Percentiles rank a stretch among this genome's conserved stretches.
Conservation (phyloP, 768 basidiomycete species). For the Asterophora lycoperdoides region DNA sequence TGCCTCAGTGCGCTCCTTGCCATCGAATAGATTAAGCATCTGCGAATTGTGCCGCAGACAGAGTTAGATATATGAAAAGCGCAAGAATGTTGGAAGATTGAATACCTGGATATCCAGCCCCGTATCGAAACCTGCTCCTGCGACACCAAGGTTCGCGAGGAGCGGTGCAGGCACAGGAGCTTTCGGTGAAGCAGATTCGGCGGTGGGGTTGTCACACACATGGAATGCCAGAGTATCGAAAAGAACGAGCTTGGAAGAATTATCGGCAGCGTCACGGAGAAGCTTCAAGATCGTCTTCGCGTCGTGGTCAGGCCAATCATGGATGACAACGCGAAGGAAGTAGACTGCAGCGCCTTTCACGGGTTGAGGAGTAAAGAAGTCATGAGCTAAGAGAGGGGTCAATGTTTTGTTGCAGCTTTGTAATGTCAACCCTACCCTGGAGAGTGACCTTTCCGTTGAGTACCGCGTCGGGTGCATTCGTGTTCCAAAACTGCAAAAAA, state of each 20-base stretch:
- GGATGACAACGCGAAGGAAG: slow-evolving; percentile 27
- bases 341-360: slow-evolving; percentile 24
- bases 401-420: background rate
- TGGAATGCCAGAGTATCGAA: slow-evolving; percentile 21
- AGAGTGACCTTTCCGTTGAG: slow-evolving; percentile 22
- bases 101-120: slow-evolving; percentile 24
- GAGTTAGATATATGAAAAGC: too few species aligned
- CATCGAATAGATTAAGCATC: slow-evolving; percentile 27
- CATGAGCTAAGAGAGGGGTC: slow-evolving; percentile 16
- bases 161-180: slow-evolving; percentile 21
- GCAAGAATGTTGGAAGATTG: background rate
- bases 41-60: slow-evolving; percentile 2
- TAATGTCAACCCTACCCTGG: slow-evolving; percentile 17
- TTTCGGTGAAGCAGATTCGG: slow-evolving; percentile 4
- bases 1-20: slow-evolving; percentile 26
- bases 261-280: slow-evolving; percentile 19
- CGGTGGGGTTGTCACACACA: slow-evolving; percentile 11
- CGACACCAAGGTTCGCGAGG: slow-evolving; percentile 24
- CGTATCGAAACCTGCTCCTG: slow-evolving; percentile 14
- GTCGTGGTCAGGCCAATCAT: slow-evolving; percentile 27
- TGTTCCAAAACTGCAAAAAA: slow-evolving; percentile 24
- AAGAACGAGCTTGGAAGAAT: slow-evolving; percentile 22
- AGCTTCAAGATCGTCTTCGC: slow-evolving; percentile 23
- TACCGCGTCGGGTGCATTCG: slow-evolving; percentile 22
- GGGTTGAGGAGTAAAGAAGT: slow-evolving; percentile 30